These are phyloP conservation scores for Rhododendron vialii DNA, from an alignment of 148 eudicot genomes.

Conservation along the genomic window DNA sequence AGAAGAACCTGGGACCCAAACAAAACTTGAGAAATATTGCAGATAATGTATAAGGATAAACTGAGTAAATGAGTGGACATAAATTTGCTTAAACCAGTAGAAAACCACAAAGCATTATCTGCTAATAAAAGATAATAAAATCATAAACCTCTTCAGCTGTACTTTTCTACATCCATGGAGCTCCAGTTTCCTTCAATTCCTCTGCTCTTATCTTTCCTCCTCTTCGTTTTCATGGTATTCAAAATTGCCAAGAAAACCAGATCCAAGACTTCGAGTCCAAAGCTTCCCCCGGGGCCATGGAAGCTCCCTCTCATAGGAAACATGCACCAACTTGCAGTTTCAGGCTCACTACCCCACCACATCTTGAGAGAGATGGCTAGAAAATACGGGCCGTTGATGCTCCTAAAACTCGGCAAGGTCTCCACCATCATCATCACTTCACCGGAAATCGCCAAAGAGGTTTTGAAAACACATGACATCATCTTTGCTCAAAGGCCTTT, in stretches of 20 bases:
- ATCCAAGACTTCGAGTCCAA: not conserved
- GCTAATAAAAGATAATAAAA: not conserved
- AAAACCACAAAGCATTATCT: not conserved
- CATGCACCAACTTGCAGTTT: constrained; percentile 3
- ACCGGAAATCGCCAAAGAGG: not conserved
- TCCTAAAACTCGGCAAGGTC: not conserved
- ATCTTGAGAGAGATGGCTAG: not conserved
- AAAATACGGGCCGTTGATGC: constrained; percentile 1
- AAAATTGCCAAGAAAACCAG: not conserved
- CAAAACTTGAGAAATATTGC: no score
- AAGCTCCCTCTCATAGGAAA: not conserved
- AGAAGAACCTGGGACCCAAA: no score
- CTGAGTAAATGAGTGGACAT: no score
- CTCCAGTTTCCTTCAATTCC: not conserved
- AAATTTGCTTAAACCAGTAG: no score
- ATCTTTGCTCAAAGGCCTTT: constrained; percentile 7
- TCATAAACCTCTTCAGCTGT: not conserved
- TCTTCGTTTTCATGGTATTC: not conserved
- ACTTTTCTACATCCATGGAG: not conserved
- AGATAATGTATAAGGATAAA: no score
- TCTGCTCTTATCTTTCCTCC: not conserved
- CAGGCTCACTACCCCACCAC: not conserved
- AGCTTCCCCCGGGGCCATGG: constrained; percentile 7
- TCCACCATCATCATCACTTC: not conserved
- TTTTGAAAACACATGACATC: not conserved